Evolutionary conservation across 371 early-diverging fungal species (phyloP).

Genomic region (Dichotomocladium elegans): DNA sequence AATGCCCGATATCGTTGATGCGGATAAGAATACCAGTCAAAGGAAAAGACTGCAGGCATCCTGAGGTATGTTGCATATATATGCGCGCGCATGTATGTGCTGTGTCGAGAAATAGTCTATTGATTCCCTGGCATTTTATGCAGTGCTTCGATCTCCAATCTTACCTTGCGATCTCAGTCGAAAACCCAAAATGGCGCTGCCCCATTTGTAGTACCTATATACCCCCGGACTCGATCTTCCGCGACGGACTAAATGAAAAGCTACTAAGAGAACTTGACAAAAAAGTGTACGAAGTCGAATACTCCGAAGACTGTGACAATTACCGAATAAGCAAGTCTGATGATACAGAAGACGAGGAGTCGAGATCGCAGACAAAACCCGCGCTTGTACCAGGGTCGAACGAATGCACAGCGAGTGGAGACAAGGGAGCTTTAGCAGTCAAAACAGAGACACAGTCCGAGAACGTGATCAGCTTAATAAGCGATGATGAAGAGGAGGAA

Average conservation of each 20-base stretch:
- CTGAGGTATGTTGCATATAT: slow-evolving; percentile 1
- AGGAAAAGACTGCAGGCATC: slow-evolving; percentile 28
- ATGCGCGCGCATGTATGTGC: not conserved
- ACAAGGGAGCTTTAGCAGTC: not conserved
- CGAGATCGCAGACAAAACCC: slow-evolving; percentile 11
- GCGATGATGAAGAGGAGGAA: slow-evolving; percentile 32
- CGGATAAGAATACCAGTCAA: slow-evolving; percentile 29
- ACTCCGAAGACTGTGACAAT: slow-evolving; percentile 8
- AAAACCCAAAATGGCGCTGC: slow-evolving; percentile 25
- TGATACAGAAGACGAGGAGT: slow-evolving; percentile 16
- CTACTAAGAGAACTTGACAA: slow-evolving; percentile 18
- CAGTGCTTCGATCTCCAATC: slow-evolving; percentile 39
- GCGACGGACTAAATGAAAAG: slow-evolving; percentile 25
- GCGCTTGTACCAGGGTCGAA: not conserved
- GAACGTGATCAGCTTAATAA: slow-evolving; percentile 32
- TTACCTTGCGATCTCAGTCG: slow-evolving; percentile 22
- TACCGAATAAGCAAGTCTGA: slow-evolving; percentile 21
- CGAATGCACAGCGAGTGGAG: no score
- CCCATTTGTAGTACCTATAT: slow-evolving; percentile 27
- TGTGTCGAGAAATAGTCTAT: no score
- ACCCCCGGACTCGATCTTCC: slow-evolving; percentile 12
- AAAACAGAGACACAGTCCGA: not conserved
- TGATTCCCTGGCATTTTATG: not conserved
- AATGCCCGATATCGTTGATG: slow-evolving; percentile 31
- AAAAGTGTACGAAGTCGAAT: slow-evolving; percentile 26